These are phyloP conservation scores for Cochlearia excelsa DNA, from an alignment of 345 rosid genomes.

Conservation along the genomic window DNA sequence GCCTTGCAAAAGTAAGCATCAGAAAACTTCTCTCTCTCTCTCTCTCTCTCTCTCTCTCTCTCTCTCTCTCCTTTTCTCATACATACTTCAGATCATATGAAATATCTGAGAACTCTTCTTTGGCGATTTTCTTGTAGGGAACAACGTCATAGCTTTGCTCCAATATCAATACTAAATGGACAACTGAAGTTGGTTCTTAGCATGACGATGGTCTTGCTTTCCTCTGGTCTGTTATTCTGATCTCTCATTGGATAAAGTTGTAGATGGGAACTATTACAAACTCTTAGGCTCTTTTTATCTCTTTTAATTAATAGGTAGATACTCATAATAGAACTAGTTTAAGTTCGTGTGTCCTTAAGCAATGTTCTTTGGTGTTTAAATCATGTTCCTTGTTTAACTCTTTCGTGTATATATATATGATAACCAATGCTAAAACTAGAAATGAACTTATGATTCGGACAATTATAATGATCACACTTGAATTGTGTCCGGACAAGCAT, in stretches of 20 bases:
- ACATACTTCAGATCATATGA: not conserved
- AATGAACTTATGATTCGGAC: too few relatives aligned
- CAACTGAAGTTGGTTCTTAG: constrained; percentile 35
- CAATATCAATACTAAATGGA: constrained; percentile 38
- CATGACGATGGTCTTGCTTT: constrained; percentile 34
- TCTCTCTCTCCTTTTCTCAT: not conserved
- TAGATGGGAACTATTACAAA: not conserved
- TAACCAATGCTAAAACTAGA: too few relatives aligned
- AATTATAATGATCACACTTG: too few relatives aligned
- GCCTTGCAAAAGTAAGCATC: constrained; percentile 52
- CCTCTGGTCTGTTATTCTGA: constrained; percentile 15
- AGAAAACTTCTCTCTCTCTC: constrained; percentile 3
- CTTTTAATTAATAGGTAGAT: constrained; percentile 22
- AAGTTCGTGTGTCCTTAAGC: not conserved
- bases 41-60: not conserved
- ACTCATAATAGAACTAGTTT: not conserved
- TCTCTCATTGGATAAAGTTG: constrained; percentile 5
- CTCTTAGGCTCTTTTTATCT: not conserved
- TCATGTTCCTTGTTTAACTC: constrained; percentile 5
- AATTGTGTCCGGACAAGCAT: not conserved
- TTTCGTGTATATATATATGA: not conserved
- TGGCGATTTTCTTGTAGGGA: constrained; percentile 35
- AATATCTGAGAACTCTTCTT: constrained; percentile 4
- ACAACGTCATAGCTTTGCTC: constrained; percentile 31
- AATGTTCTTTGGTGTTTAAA: constrained; percentile 1